A percentile compares a stretch with the other conserved stretches of the same genome.
These are phyloP conservation scores for Copromyces sp. DNA, from an alignment of 495 filamentous ascomycete species.

Conservation along the genomic window DNA sequence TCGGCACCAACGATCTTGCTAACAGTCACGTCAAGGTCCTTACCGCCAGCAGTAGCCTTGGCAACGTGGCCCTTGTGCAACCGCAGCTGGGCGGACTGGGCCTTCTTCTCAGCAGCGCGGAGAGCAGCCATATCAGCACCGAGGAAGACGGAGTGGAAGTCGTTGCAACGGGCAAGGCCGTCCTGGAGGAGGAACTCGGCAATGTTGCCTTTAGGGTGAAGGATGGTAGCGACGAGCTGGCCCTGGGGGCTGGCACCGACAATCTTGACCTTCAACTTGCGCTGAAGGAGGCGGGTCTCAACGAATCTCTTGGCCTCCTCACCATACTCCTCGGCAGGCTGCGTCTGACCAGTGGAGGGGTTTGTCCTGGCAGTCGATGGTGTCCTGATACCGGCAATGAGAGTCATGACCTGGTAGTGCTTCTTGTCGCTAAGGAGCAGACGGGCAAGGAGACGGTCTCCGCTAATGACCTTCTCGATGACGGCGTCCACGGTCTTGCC, in stretches of 20 bases:
- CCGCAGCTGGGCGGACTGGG: constrained; percentile 61
- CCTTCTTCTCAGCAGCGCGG: constrained; percentile 77
- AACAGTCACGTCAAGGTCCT: constrained; percentile 66
- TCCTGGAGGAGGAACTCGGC: constrained; percentile 77
- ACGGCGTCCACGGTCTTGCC: constrained; percentile 61
- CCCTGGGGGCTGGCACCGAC: constrained; percentile 80
- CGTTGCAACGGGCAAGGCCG: constrained; percentile 82
- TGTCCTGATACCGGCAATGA: constrained; percentile 82
- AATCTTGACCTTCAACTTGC: constrained; percentile 67
- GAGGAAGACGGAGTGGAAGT: constrained; percentile 85
- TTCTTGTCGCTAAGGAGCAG: constrained; percentile 63
- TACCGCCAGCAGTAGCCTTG: constrained; percentile 40
- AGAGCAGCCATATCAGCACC: constrained; percentile 76
- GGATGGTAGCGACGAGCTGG: constrained; percentile 68
- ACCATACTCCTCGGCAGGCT: constrained; percentile 77
- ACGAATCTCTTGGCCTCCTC: constrained; percentile 79
- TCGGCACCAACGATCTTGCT: constrained; percentile 81
- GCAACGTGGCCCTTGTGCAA: constrained; percentile 70
- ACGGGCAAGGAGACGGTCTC: constrained; percentile 81
- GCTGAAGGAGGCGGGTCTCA: constrained; percentile 74
- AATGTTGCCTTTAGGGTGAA: constrained; percentile 86
- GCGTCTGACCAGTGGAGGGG: constrained; percentile 62
- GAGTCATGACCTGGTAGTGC: constrained; percentile 71
- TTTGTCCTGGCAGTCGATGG: constrained; percentile 76
- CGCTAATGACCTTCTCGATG: constrained; percentile 81